phyloP scores from a whole-genome alignment of 73 alveolate species.

The Tetrahymena thermophila region DNA sequence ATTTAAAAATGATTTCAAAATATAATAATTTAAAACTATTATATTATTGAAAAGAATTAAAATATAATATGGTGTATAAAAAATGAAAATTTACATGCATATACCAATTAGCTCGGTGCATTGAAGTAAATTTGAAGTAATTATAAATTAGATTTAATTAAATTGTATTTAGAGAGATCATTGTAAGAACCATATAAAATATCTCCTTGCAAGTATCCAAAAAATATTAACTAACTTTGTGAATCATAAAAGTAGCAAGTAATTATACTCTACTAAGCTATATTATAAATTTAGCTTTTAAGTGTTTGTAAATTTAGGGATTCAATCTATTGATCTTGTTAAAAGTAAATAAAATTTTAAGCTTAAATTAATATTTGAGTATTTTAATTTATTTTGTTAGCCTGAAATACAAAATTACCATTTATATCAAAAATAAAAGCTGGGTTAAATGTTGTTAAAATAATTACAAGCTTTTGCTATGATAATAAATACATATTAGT shows the following conservation, averaged over 20 bases:
- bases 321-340: not conserved
- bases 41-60: too few relatives aligned
- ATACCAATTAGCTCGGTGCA: not conserved
- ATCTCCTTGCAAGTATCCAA: not conserved
- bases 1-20: too few relatives aligned
- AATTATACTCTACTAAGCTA: too few relatives aligned
- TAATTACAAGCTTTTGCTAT: too few relatives aligned
- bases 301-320: not conserved
- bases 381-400: not conserved
- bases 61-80: too few relatives aligned
- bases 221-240: too few relatives aligned
- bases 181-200: not conserved
- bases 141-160: not conserved
- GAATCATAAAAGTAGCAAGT: not conserved
- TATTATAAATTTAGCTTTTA: too few relatives aligned
- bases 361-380: not conserved
- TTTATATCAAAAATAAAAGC: not conserved
- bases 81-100: not conserved
- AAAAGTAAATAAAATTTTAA: too few relatives aligned
- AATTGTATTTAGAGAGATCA: not conserved
- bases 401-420: not conserved
- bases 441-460: not conserved
- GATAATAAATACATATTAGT: not conserved
- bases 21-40: too few relatives aligned
- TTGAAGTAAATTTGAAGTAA: not conserved